These are phyloP conservation scores for Adansonia gregorii DNA, from an alignment of 441 rosid genomes.

Conservation along the genomic window DNA sequence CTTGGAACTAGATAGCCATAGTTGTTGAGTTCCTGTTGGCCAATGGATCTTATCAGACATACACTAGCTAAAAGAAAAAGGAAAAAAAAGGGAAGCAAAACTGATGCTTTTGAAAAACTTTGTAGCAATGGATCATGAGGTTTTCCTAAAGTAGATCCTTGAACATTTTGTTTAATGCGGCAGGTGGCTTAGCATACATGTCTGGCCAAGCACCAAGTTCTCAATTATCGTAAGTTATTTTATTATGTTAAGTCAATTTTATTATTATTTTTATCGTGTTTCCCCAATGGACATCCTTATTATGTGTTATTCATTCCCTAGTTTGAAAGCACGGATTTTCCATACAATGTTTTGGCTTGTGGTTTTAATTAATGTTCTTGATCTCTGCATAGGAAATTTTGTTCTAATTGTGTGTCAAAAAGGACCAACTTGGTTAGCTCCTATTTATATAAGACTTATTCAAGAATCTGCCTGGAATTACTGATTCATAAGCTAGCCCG, in stretches of 20 bases:
- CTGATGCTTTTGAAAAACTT: not conserved
- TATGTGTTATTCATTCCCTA: not conserved
- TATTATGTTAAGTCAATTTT: conserved; percentile 21
- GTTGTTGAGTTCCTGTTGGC: conserved; percentile 10
- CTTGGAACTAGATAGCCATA: not conserved
- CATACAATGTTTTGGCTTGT: not conserved
- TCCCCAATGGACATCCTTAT: not conserved
- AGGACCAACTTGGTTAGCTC: not conserved
- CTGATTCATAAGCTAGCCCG: not conserved
- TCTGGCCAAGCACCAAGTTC: conserved; percentile 62
- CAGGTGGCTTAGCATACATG: conserved; percentile 77
- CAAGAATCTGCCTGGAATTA: not conserved
- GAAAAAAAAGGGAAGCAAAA: not conserved
- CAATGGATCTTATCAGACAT: conserved; percentile 23
- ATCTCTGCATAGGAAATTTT: conserved; percentile 11
- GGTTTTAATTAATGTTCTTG: not conserved
- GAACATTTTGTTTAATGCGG: conserved; percentile 31
- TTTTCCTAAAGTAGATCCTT: conserved; percentile 3
- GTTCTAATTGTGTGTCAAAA: not conserved
- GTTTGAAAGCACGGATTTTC: not conserved
- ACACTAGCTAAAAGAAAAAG: not conserved
- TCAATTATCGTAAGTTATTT: conserved; percentile 64
- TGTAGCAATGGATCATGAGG: not conserved
- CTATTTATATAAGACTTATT: not conserved
- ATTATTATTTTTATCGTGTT: not conserved